phyloP scores from a whole-genome alignment of 2,329 filamentous ascomycete genomes.

The Trichoderma atroviride region DNA sequence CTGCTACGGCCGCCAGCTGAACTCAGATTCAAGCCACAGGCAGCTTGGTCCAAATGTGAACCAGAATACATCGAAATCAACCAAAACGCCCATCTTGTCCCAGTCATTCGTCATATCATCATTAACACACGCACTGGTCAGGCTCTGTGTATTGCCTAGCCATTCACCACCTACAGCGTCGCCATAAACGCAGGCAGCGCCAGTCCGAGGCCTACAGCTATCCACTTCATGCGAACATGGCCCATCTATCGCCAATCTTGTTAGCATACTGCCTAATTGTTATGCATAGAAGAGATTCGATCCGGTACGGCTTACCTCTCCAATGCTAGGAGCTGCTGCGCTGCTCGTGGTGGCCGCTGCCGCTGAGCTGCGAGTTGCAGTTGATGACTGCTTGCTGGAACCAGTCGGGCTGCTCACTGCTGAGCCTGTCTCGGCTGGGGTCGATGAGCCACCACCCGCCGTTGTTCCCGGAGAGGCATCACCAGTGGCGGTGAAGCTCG shows the following conservation, averaged over 20 bases:
- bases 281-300: neutral
- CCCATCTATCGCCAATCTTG: neutral
- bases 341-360: slow-evolving; percentile 8
- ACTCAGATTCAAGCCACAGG: neutral
- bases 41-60: neutral
- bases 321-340: neutral
- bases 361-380: slow-evolving; percentile 17
- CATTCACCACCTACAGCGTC: neutral
- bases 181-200: slow-evolving; percentile 6
- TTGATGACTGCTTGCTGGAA: slow-evolving; percentile 2
- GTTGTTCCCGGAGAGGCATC: neutral
- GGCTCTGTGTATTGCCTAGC: neutral
- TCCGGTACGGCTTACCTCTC: neutral
- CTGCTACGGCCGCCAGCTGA: neutral
- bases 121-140: neutral
- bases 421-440: slow-evolving; percentile 1
- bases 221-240: slow-evolving; percentile 11
- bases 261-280: neutral
- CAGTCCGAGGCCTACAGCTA: slow-evolving; percentile 10
- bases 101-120: neutral
- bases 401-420: neutral
- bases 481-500: neutral
- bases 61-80: neutral
- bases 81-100: neutral
- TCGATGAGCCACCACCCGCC: neutral